Evolutionary conservation across 805 yeast species (phyloP).

Genomic region (Candida peoriensis): DNA sequence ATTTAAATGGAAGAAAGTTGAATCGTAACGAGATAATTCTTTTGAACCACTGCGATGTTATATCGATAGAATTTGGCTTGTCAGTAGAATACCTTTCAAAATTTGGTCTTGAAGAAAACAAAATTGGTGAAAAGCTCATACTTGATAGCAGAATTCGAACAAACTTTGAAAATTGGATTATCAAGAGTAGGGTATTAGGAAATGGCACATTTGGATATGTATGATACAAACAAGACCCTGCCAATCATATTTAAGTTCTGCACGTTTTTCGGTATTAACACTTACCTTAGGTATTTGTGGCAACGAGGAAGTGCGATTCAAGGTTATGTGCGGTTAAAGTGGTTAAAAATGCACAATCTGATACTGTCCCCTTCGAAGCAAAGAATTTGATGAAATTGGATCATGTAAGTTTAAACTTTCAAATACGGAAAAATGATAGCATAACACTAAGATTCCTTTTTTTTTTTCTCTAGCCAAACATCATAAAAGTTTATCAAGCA

Average conservation of each 20-base stretch:
- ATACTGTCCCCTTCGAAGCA: constrained; percentile 36
- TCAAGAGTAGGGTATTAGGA: constrained; percentile 40
- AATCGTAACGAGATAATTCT: constrained; percentile 29
- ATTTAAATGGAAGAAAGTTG: constrained; percentile 32
- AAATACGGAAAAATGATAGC: not conserved
- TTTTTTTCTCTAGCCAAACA: constrained; percentile 43
- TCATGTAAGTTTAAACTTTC: constrained; percentile 31
- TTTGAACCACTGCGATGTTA: constrained; percentile 34
- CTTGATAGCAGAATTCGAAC: constrained; percentile 18
- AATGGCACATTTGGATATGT: constrained; percentile 59
- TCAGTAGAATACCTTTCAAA: constrained; percentile 18
- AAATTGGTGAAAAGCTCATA: constrained; percentile 12
- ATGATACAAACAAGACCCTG: no score
- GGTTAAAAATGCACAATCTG: constrained; percentile 26
- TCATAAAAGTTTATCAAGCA: constrained; percentile 40
- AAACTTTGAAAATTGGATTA: constrained; percentile 35
- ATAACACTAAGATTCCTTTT: no score
- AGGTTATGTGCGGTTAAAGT: constrained; percentile 47
- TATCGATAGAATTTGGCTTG: constrained; percentile 32
- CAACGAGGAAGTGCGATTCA: constrained; percentile 21
- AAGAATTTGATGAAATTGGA: constrained; percentile 32
- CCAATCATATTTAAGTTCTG: no score
- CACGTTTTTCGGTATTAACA: no score
- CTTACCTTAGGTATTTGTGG: constrained; percentile 27
- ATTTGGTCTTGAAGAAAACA: constrained; percentile 11